phyloP scores from a whole-genome alignment of 352 stramenopile genomes.

The Globisporangium barbulae region DNA sequence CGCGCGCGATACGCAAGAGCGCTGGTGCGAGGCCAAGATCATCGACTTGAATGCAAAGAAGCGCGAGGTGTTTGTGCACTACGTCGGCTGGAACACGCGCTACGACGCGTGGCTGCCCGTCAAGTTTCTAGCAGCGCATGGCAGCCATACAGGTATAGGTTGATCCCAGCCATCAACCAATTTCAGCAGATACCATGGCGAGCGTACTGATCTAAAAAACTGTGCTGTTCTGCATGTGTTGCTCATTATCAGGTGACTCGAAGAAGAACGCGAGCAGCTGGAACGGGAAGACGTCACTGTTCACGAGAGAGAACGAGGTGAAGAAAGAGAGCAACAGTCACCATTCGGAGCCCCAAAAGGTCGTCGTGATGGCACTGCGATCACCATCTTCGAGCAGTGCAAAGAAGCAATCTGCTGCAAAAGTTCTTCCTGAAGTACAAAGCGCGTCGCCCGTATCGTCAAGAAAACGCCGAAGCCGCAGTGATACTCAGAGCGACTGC shows the following conservation, averaged over 20 bases:
- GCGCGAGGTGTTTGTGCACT: conserved; percentile 54
- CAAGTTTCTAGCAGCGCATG: conserved; percentile 48
- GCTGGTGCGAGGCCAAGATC: conserved; percentile 65
- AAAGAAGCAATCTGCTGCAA: background rate
- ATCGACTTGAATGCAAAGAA: conserved; percentile 37
- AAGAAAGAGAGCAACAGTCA: conserved; percentile 17
- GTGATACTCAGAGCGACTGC: background rate
- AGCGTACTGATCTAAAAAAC: background rate
- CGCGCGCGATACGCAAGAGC: conserved; percentile 45
- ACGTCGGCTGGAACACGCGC: conserved; percentile 74
- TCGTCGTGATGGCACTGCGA: background rate
- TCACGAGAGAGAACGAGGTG: conserved; percentile 17
- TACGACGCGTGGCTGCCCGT: conserved; percentile 61
- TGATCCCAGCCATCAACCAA: background rate
- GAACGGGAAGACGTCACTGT: conserved; percentile 48
- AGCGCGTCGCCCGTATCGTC: background rate
- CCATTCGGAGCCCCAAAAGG: conserved; percentile 8
- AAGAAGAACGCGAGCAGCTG: conserved; percentile 46
- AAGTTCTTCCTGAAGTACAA: too few species aligned
- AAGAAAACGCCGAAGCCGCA: conserved; percentile 1
- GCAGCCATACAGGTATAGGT: conserved; percentile 34
- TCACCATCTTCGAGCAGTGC: background rate
- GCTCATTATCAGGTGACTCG: conserved; percentile 5
- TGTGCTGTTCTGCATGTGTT: background rate
- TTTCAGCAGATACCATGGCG: too few species aligned